A percentile compares a stretch with the other conserved stretches of the same genome.
phyloP scores from a whole-genome alignment of 2,329 filamentous ascomycete species.

The Aspergillus persii region DNA sequence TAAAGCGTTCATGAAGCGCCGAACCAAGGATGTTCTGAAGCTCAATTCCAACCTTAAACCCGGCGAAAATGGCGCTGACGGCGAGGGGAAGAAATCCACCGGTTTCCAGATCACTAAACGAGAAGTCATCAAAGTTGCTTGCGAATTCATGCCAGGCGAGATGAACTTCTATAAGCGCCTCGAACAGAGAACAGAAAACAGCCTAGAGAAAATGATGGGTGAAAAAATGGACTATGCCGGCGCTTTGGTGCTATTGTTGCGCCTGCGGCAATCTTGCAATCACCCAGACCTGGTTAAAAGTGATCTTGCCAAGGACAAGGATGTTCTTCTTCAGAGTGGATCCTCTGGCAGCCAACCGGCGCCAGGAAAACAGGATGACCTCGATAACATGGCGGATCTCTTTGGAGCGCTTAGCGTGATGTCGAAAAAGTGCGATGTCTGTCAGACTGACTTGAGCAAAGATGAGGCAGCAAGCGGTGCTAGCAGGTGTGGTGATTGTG shows the following conservation, averaged over 20 bases:
- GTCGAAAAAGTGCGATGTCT: slow-evolving; percentile 78
- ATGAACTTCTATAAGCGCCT: slow-evolving; percentile 81
- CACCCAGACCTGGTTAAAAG: slow-evolving; percentile 85
- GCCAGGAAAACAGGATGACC: slow-evolving; percentile 56
- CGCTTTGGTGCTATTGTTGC: slow-evolving; percentile 85
- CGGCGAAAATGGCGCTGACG: slow-evolving; percentile 58
- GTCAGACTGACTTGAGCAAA: slow-evolving; percentile 64
- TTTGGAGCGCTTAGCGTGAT: slow-evolving; percentile 80
- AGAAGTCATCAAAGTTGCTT: slow-evolving; percentile 76
- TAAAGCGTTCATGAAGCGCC: slow-evolving; percentile 96
- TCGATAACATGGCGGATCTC: slow-evolving; percentile 82
- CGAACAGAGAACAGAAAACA: slow-evolving; percentile 79
- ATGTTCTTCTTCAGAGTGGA: slow-evolving; percentile 69
- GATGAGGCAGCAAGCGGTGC: slow-evolving; percentile 54
- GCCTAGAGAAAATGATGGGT: slow-evolving; percentile 84
- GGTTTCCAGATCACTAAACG: slow-evolving; percentile 90
- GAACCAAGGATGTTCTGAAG: slow-evolving; percentile 95
- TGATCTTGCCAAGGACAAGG: slow-evolving; percentile 82
- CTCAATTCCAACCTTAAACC: slow-evolving; percentile 77
- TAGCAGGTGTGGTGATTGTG: slow-evolving; percentile 70
- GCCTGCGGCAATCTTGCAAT: slow-evolving; percentile 90
- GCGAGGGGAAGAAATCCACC: slow-evolving; percentile 48
- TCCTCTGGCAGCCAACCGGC: slow-evolving; percentile 50
- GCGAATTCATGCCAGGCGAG: slow-evolving; percentile 76
- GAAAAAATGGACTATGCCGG: slow-evolving; percentile 86